Evolutionary conservation across 176 grass and related monocot species (phyloP).

Genomic region (Tuctoria greenei): DNA sequence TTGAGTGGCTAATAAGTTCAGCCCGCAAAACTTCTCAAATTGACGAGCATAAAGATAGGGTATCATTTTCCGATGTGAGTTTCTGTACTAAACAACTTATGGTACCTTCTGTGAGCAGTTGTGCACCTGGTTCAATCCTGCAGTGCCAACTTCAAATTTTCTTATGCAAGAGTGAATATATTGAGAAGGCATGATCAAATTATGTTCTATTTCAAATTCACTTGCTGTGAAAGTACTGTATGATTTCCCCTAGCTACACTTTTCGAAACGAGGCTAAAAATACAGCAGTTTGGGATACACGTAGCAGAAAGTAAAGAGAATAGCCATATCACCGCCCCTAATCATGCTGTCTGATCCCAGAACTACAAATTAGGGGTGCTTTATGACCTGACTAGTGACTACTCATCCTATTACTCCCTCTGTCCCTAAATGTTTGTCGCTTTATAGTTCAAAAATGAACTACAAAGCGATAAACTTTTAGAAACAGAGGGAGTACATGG

Average conservation of each 20-base stretch:
- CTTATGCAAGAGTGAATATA: not conserved
- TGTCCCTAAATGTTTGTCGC: too few relatives aligned
- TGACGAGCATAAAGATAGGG: constrained; percentile 55
- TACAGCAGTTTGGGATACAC: too few relatives aligned
- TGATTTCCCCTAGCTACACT: not conserved
- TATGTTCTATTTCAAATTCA: not conserved
- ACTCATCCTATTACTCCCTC: too few relatives aligned
- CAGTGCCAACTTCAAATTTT: not conserved
- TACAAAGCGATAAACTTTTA: too few relatives aligned
- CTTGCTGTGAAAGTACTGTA: not conserved
- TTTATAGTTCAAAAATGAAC: too few relatives aligned
- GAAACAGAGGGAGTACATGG: too few relatives aligned
- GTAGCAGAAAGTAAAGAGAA: too few relatives aligned
- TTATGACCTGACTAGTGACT: too few relatives aligned
- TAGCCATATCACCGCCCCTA: too few relatives aligned
- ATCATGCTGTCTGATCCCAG: too few relatives aligned
- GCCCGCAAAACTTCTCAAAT: constrained; percentile 37
- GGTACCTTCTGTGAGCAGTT: not conserved
- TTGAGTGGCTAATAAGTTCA: constrained; percentile 60
- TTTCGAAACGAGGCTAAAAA: too few relatives aligned
- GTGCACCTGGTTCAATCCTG: not conserved
- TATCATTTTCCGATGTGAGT: constrained; percentile 85
- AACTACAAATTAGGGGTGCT: too few relatives aligned
- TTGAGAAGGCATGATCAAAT: not conserved
- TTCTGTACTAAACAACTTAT: not conserved